phyloP scores from a whole-genome alignment of 2,329 filamentous ascomycete species.

The Beauveria caledonica region DNA sequence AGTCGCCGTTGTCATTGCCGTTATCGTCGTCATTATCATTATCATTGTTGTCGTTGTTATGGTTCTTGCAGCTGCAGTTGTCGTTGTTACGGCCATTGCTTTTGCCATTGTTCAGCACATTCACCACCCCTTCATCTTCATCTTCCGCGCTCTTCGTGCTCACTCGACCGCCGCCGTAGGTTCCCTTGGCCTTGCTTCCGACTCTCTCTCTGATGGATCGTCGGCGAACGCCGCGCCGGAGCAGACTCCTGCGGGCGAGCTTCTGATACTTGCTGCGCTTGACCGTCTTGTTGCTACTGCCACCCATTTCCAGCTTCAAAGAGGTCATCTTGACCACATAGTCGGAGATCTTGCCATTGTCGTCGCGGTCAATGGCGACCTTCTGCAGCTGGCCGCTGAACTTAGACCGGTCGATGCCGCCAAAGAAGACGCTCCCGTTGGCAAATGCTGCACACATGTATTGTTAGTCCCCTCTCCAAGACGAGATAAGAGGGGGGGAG shows the following conservation, averaged over 20 bases:
- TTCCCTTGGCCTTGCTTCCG: neutral
- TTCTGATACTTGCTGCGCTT: neutral
- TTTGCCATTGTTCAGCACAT: neutral
- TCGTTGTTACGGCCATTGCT: neutral
- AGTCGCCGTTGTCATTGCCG: neutral
- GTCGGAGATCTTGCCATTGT: neutral
- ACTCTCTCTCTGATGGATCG: neutral
- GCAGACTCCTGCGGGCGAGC: neutral
- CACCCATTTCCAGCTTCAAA: neutral
- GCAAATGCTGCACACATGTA: neutral
- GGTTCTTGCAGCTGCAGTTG: too few relatives aligned
- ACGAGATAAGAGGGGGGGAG: neutral
- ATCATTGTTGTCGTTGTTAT: neutral
- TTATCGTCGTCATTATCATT: neutral
- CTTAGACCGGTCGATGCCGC: constrained; percentile 4
- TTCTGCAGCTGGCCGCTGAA: neutral
- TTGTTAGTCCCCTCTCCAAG: neutral
- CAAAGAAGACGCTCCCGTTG: constrained; percentile 6
- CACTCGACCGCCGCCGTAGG: neutral
- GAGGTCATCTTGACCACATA: constrained; percentile 4
- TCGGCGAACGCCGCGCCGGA: neutral
- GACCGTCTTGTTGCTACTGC: neutral
- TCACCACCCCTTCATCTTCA: neutral
- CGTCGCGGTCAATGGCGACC: neutral
- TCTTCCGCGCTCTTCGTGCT: neutral